phyloP scores from a whole-genome alignment of 495 filamentous ascomycete species.

The Corynascus novoguineensis region DNA sequence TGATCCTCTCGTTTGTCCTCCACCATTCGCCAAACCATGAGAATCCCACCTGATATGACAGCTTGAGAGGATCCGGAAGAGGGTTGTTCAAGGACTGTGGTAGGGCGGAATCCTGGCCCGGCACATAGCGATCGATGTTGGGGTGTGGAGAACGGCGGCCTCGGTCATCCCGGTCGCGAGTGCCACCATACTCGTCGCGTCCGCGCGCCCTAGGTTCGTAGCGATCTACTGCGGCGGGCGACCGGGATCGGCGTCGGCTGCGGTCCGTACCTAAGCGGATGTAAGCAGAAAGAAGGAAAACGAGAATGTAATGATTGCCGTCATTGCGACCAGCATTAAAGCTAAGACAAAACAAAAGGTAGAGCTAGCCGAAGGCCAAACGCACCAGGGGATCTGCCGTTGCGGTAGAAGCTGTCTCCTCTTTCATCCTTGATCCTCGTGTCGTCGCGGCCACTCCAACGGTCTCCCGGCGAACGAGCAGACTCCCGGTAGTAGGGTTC shows the following conservation, averaged over 20 bases:
- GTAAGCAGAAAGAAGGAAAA: slow-evolving; percentile 2
- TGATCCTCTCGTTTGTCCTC: slow-evolving; percentile 75
- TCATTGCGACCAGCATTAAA: too few species aligned
- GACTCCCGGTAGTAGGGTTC: slow-evolving; percentile 45
- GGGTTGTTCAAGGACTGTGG: slow-evolving; percentile 63
- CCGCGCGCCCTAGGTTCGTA: slow-evolving; percentile 62
- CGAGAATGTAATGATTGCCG: not conserved
- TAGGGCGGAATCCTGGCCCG: slow-evolving; percentile 62
- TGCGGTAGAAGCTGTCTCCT: slow-evolving; percentile 49
- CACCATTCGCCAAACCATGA: slow-evolving; percentile 98
- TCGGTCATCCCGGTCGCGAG: slow-evolving; percentile 53
- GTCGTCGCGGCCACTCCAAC: slow-evolving; percentile 49
- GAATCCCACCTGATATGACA: slow-evolving; percentile 93
- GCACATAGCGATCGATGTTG: slow-evolving; percentile 93
- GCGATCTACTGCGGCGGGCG: slow-evolving; percentile 63
- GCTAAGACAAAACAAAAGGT: slow-evolving; percentile 11
- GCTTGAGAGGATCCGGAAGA: slow-evolving; percentile 70
- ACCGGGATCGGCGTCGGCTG: slow-evolving; percentile 60
- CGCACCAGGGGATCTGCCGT: slow-evolving; percentile 52
- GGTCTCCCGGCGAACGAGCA: slow-evolving; percentile 47
- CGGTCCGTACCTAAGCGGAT: slow-evolving; percentile 37
- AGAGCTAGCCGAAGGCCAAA: slow-evolving; percentile 22
- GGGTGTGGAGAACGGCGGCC: slow-evolving; percentile 58
- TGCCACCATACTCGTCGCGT: slow-evolving; percentile 62
- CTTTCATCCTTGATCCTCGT: slow-evolving; percentile 43